Evolutionary conservation across 2,329 filamentous ascomycete species (phyloP).

Genomic region (Ascocoryne sarcoides): DNA sequence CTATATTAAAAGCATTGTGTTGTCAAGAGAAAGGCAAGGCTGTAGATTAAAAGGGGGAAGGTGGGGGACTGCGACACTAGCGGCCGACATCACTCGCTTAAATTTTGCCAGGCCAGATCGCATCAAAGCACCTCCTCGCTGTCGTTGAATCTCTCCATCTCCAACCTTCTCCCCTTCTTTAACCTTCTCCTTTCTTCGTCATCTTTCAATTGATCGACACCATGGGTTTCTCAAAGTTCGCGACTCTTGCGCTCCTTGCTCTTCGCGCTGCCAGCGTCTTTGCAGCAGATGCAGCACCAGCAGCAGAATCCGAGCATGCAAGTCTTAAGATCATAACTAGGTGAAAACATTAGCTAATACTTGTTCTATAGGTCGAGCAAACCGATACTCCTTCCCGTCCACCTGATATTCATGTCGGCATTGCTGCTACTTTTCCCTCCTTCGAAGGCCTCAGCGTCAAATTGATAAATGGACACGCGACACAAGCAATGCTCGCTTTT

Average conservation of each 20-base stretch:
- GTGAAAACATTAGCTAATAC: not conserved
- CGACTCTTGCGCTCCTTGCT: constrained; percentile 63
- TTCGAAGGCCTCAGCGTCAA: constrained; percentile 81
- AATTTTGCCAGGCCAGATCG: not conserved
- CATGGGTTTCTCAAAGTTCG: constrained; percentile 69
- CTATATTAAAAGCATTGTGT: no score
- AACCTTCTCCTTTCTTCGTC: not conserved
- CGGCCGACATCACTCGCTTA: not conserved
- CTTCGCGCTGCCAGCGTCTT: constrained; percentile 57
- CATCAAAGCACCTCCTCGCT: not conserved
- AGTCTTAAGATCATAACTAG: no score
- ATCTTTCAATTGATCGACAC: constrained; percentile 24
- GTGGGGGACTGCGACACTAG: not conserved
- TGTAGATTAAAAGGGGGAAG: no score
- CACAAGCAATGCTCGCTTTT: constrained; percentile 72
- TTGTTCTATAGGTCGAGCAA: constrained; percentile 17
- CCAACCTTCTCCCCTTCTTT: not conserved
- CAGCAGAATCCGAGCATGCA: not conserved
- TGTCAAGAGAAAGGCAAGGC: no score
- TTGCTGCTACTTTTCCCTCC: constrained; percentile 55
- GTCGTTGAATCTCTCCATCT: not conserved
- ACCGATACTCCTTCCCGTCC: constrained; percentile 15
- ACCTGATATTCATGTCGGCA: constrained; percentile 53
- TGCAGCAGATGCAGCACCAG: constrained; percentile 36
- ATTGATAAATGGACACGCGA: constrained; percentile 85